Conservation (phyloP, 495 filamentous ascomycete species). For the Pyrenula massariospora region DNA sequence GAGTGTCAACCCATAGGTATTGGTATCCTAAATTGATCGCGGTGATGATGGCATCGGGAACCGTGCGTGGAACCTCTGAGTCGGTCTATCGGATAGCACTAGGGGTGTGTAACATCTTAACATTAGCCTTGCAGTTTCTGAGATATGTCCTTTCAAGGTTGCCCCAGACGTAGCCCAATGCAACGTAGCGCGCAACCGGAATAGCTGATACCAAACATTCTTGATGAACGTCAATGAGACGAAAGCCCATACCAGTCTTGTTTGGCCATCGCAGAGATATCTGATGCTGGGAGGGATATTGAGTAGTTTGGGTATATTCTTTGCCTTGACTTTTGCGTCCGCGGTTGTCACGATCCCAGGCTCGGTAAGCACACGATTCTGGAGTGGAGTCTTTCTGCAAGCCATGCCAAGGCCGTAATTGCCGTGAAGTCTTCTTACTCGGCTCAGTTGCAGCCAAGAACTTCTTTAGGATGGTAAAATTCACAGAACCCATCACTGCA, state of each 20-base stretch:
- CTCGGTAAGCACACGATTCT: background rate
- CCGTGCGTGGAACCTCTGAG: slow-evolving; percentile 5
- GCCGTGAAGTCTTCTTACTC: background rate
- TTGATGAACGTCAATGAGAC: background rate
- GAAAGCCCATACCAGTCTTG: background rate
- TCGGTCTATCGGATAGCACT: background rate
- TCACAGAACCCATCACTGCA: background rate
- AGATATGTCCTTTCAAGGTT: background rate
- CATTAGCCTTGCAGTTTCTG: background rate
- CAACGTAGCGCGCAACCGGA: background rate
- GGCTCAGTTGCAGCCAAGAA: background rate
- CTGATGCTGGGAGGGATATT: background rate
- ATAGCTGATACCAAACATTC: background rate
- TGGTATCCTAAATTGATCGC: slow-evolving; percentile 5
- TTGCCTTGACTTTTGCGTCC: background rate
- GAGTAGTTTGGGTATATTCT: background rate
- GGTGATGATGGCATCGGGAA: slow-evolving; percentile 8
- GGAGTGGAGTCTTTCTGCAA: background rate
- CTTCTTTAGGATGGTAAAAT: background rate
- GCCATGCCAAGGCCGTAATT: background rate
- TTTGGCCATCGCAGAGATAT: background rate
- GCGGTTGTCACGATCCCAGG: background rate
- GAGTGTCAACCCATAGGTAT: slow-evolving; percentile 8
- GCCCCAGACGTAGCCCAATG: slow-evolving; percentile 1
- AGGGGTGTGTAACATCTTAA: background rate